Evolutionary conservation across 768 basidiomycete genomes (phyloP).

Genomic region (Tulasnella sp.): DNA sequence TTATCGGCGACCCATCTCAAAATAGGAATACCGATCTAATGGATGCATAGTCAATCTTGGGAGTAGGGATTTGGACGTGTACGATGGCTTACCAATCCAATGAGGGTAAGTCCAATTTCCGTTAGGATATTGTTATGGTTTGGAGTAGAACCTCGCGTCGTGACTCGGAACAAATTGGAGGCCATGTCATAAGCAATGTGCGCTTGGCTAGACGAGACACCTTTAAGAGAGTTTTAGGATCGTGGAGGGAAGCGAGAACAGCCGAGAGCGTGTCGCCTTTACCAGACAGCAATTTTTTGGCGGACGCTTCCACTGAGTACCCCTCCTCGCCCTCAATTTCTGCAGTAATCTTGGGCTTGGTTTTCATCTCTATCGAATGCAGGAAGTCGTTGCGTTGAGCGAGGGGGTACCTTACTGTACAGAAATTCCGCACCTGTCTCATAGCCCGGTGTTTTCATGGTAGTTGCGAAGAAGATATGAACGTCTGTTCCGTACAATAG

Average conservation of each 20-base stretch:
- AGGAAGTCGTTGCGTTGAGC: not conserved
- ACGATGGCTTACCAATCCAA: conserved; percentile 37
- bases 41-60: not conserved
- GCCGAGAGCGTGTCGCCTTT: not conserved
- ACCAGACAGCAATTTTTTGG: conserved; percentile 44
- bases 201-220: conserved; percentile 57
- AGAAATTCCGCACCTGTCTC: conserved; percentile 53
- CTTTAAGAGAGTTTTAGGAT: conserved; percentile 31
- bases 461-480: conserved; percentile 75
- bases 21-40: conserved; percentile 29
- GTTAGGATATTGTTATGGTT: conserved; percentile 46
- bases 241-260: not conserved
- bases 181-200: conserved; percentile 71
- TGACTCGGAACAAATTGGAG: conserved; percentile 57
- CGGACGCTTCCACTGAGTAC: conserved; percentile 49
- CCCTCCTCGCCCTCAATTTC: conserved; percentile 67
- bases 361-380: conserved; percentile 29
- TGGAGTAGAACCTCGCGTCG: conserved; percentile 56
- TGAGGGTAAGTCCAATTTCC: conserved; percentile 43
- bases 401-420: not conserved
- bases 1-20: conserved; percentile 30
- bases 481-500: conserved; percentile 67
- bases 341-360: conserved; percentile 65
- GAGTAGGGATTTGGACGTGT: not conserved
- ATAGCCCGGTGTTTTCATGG: conserved; percentile 70